These are phyloP conservation scores for Physcomitrium patens DNA, from an alignment of 225 moss, liverwort and hornwort genomes.

Conservation along the genomic window DNA sequence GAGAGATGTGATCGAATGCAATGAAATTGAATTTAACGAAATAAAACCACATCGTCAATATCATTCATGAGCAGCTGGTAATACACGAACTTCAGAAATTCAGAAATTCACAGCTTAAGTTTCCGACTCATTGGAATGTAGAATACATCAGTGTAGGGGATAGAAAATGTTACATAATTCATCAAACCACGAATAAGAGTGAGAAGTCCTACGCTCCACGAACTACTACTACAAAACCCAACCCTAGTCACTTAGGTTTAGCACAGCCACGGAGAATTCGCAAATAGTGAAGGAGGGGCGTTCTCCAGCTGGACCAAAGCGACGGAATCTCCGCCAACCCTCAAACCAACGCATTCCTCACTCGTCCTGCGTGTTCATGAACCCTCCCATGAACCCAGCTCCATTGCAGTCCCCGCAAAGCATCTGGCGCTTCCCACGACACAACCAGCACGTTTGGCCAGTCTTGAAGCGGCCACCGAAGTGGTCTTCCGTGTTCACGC, in stretches of 20 bases:
- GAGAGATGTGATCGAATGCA: no score
- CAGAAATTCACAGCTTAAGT: constrained; percentile 23
- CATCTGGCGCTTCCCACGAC: constrained; percentile 94
- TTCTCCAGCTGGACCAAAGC: not conserved
- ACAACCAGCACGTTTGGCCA: constrained; percentile 86
- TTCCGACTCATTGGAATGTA: constrained; percentile 24
- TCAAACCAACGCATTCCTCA: constrained; percentile 30
- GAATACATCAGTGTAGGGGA: constrained; percentile 31
- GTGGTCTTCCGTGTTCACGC: constrained; percentile 73
- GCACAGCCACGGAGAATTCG: constrained; percentile 16
- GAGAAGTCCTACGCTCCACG: constrained; percentile 22
- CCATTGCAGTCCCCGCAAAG: constrained; percentile 94
- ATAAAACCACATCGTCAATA: no score
- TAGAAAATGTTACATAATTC: constrained; percentile 25
- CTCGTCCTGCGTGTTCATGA: constrained; percentile 91
- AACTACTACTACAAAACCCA: constrained; percentile 40
- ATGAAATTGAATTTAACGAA: no score
- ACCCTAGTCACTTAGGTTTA: constrained; percentile 35
- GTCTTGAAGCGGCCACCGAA: constrained; percentile 85
- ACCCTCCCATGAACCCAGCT: constrained; percentile 96
- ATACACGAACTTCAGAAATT: not conserved
- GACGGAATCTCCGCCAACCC: not conserved
- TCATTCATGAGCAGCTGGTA: no score
- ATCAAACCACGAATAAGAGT: constrained; percentile 18
- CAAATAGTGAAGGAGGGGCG: constrained; percentile 10